Base-by-base conservation (phyloP, 2,329 filamentous ascomycete genomes). In the Fusarium papillatum region DNA sequence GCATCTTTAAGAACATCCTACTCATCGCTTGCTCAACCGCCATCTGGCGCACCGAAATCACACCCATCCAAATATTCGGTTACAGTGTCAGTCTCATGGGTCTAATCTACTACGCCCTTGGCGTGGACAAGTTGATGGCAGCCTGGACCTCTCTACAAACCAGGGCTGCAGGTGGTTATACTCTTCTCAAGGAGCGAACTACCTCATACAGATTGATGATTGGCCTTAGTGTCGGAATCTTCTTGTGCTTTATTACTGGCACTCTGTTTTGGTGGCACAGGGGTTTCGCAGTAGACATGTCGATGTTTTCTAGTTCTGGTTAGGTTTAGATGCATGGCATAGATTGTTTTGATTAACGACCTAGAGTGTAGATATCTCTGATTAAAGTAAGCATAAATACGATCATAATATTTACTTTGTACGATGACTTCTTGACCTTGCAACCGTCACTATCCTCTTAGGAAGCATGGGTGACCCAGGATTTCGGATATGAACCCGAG, bases 21-120 rank as follows among this genome's bases (percentile, higher is more conserved):
- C 39, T 71, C 1, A 63, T 71, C 0, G 31, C 70, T 1, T 66
- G 43, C 34, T 71, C 70, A 0, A 57, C 70, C 1, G 5, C 70
- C 8, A 70, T 71, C 19, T 71, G 70, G 70, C 70, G 70, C n/a
- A 59, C 61, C 1, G 31, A 68, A 1, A 71, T 71, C 10, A 62
- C 70, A 4, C 38, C 61, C 0, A 36, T 71, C 0, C 70, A 71
- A 7, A 46, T 71, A 1, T 8, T 66, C 1, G 70, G 70, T 2
- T 71, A 70, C 5, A 57, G 55, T 0, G 22, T 71, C 11, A 71
- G 67, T 1, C 41, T 71, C 0, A 70, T 57, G 22, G 70, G 67
- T 4, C 38, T 71, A 0, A 17, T 70, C 0, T 70, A 14, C 38
- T 66, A 66, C 38, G 50, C 64, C 8, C 55, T 66, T 3, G 64